Base-by-base conservation (phyloP, 345 rosid genomes). In the Odontarrhena argentea region DNA sequence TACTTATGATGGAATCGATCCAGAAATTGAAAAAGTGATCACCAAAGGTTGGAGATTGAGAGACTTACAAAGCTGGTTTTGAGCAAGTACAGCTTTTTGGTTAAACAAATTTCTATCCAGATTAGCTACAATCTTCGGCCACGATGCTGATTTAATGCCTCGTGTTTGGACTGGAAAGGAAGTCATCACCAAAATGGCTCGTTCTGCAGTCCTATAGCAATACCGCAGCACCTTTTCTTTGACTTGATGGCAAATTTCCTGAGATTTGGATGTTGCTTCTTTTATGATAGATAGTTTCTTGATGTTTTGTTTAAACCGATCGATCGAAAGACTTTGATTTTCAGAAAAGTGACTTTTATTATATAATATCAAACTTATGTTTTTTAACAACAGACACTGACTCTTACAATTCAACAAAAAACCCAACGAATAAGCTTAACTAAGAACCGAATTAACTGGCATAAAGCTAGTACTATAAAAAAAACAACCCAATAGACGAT, bases 81-180 rank as follows among this genome's bases (percentile, higher is more conserved):
- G 54, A 94, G 68, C 80, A 87, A 88, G 85, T 87, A 18, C 1
- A 18, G 22, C 22, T 60, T 43, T 11, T 43, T 59, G 55, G 62
- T 74, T 76, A 56, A 59, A 66, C 51, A 15, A 9, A 55, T 47
- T 70, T 63, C 58, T 55, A 11, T 66, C 14, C 88, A 95, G 99
- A 83, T 95, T 95, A 82, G 70, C 98, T 49, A 83, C 77, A 68
- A 75, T 95, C 70, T 91, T 95, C 54, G 85, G 93, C 82, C 96
- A 85, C 72, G 99, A 91, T 80, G 71, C 96, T 64, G 99, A 95
- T 67, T 95, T 98, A 63, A 89, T 95, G 94, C 96, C 99, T 9
- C 92, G 99, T 45, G 81, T 95, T 66, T 95, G 99, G 99, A 91
- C 88, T 3, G 98, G 99, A 75, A 95, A 89, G 40, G 99, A 95